A percentile compares a stretch with the other conserved stretches of the same genome.
phyloP scores from a whole-genome alignment of 768 basidiomycete species.

The Hygrophoropsis aurantiaca region DNA sequence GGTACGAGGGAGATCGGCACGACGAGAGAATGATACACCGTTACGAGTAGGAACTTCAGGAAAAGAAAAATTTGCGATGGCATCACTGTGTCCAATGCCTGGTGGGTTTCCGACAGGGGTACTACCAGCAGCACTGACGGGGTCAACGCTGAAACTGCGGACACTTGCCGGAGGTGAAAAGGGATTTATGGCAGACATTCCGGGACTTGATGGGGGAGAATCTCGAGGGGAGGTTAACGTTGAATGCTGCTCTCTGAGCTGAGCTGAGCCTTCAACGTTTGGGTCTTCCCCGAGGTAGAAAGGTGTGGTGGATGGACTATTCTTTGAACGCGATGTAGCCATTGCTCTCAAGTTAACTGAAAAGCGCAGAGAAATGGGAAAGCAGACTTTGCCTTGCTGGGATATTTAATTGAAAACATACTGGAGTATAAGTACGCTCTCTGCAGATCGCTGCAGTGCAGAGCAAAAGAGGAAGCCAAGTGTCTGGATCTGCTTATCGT shows the following conservation, averaged over 20 bases:
- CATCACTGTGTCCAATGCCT: conserved; percentile 17
- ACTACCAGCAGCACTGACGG: conserved; percentile 27
- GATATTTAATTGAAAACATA: no score
- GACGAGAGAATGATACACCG: conserved; percentile 37
- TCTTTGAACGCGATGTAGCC: not conserved
- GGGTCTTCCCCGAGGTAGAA: conserved; percentile 12
- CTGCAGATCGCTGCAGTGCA: not conserved
- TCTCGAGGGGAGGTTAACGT: conserved; percentile 12
- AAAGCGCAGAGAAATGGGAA: no score
- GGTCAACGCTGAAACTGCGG: conserved; percentile 40
- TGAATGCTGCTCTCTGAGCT: conserved; percentile 31
- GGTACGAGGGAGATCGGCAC: conserved; percentile 44
- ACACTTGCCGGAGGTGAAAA: conserved; percentile 55
- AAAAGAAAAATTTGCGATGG: conserved; percentile 31
- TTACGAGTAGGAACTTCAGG: conserved; percentile 31
- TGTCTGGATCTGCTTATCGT: conserved; percentile 5
- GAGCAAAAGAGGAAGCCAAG: not conserved
- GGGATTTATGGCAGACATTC: conserved; percentile 34
- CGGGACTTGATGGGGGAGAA: conserved; percentile 21
- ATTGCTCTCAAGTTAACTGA: not conserved
- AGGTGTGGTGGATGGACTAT: conserved; percentile 1
- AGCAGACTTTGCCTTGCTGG: no score
- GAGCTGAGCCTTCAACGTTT: conserved; percentile 25
- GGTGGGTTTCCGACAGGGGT: conserved; percentile 6
- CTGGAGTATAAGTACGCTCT: not conserved